Conservation (phyloP, 306 rosid species). For the Crotalaria pallida region DNA sequence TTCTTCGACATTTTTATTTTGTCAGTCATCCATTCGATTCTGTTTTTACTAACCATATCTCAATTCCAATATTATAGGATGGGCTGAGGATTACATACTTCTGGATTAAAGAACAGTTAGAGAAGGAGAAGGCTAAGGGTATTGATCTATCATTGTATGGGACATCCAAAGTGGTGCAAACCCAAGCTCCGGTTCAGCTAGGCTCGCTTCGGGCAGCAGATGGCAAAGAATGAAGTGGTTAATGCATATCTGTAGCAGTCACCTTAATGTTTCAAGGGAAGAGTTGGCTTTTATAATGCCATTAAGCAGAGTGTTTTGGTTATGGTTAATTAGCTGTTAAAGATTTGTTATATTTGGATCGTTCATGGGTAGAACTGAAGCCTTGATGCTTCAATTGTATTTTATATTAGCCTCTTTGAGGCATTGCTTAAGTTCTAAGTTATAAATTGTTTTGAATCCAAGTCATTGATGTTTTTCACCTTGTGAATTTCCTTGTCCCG, state of each 20-base stretch:
- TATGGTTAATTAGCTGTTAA: constrained; percentile 5
- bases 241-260: background rate
- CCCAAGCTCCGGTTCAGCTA: constrained; percentile 94
- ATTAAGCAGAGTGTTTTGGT: background rate
- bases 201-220: constrained; percentile 94
- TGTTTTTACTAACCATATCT: constrained; percentile 6
- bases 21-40: constrained; percentile 6
- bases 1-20: background rate
- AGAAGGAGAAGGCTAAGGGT: constrained; percentile 80
- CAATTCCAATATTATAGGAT: constrained; percentile 50
- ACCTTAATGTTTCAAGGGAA: background rate
- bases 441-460: background rate
- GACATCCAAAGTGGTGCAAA: constrained; percentile 90
- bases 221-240: constrained; percentile 65
- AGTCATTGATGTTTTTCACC: background rate
- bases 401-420: background rate
- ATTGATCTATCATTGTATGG: constrained; percentile 63
- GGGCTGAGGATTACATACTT: constrained; percentile 85
- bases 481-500: background rate
- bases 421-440: background rate
- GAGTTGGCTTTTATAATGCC: constrained; percentile 1
- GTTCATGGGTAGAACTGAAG: constrained; percentile 1
- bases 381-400: constrained; percentile 12
- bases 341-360: constrained; percentile 8
- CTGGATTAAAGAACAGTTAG: constrained; percentile 97